Base-by-base conservation (phyloP, 345 rosid genomes). In the Laguncularia racemosa region DNA sequence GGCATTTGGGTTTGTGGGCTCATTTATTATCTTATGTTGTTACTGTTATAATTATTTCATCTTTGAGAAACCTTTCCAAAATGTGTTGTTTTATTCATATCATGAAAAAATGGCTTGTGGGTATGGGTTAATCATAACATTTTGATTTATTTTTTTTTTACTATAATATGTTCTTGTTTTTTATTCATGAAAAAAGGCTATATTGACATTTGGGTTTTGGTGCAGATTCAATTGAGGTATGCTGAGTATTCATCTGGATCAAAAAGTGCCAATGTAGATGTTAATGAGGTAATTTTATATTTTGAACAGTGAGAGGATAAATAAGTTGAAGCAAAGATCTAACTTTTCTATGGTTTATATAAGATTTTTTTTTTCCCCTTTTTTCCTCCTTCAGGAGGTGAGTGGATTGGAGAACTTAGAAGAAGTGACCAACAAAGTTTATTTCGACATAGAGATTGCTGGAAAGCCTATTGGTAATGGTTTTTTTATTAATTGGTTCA, bases 371-470 rank as follows among this genome's bases (percentile, higher is more conserved):
- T n/a, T n/a, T n/a, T n/a, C n/a, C n/a, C n/a, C n/a, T n/a, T n/a
- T n/a, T n/a, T 26, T 26, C 2, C 6, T 26, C 6, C 9, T 43
- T 50, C 44, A 68, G 66, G 64, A 81, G 88, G 84, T 72, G 12
- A 77, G 57, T 70, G 66, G 66, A n/a, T 28, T 64, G 0, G 80
- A 67, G 60, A 80, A 83, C 59, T 63, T 73, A 57, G 87, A 84
- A 21, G 80, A 67, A 66, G 76, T 89, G 50, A 93, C 99, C 1
- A 88, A 81, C 72, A 82, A 82, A 74, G 99, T 93, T 62, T 93
- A 71, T 70, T 93, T 93, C 60, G 99, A 93, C 58, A 69, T 93
- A 51, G 82, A 93, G 76, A 84, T 89, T 60, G 89, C 71, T 71
- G 97, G 99, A 57, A 82, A 85, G 64, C 77, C 90, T 12, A 79